Evolutionary conservation across 2,329 filamentous ascomycete species (phyloP).

Genomic region (Claviceps sp.): DNA sequence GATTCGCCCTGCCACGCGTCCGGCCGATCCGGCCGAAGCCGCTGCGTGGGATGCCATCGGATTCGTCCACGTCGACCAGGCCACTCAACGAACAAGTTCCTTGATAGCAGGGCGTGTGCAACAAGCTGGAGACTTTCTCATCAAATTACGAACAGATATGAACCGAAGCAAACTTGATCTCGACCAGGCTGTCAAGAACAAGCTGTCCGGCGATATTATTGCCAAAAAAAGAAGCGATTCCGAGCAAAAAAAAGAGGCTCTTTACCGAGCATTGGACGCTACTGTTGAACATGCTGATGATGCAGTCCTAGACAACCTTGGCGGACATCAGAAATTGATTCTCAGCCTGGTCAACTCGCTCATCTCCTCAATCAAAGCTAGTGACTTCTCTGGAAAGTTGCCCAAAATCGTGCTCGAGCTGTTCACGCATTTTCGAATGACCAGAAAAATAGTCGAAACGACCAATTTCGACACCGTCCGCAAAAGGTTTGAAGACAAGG

Average conservation of each 20-base stretch:
- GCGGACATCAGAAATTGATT: slow-evolving; percentile 42
- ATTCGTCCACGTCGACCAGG: slow-evolving; percentile 32
- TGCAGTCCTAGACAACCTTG: slow-evolving; percentile 43
- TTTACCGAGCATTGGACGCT: slow-evolving; percentile 38
- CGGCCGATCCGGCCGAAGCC: slow-evolving; percentile 30
- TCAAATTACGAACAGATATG: slow-evolving; percentile 33
- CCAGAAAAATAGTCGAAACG: slow-evolving; percentile 47
- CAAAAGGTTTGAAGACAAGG: slow-evolving; percentile 47
- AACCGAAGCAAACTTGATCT: slow-evolving; percentile 32
- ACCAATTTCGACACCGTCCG: slow-evolving; percentile 54
- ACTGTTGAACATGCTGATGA: slow-evolving; percentile 41
- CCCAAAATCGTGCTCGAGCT: slow-evolving; percentile 45
- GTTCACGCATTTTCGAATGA: slow-evolving; percentile 48
- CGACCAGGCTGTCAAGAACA: slow-evolving; percentile 30
- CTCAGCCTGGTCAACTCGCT: slow-evolving; percentile 40
- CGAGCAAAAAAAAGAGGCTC: slow-evolving; percentile 31
- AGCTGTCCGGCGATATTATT: slow-evolving; percentile 22
- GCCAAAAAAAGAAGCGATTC: slow-evolving; percentile 26
- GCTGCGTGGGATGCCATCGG: slow-evolving; percentile 41
- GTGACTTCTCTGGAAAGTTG: slow-evolving; percentile 38
- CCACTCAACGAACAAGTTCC: slow-evolving; percentile 22
- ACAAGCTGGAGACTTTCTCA: slow-evolving; percentile 36
- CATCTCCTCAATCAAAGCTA: slow-evolving; percentile 38
- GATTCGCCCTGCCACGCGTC: slow-evolving; percentile 29
- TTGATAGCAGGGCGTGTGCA: slow-evolving; percentile 35